A percentile compares a stretch with the other conserved stretches of the same genome.
phyloP scores from a whole-genome alignment of 495 filamentous ascomycete species.

The Penicillium silybi region DNA sequence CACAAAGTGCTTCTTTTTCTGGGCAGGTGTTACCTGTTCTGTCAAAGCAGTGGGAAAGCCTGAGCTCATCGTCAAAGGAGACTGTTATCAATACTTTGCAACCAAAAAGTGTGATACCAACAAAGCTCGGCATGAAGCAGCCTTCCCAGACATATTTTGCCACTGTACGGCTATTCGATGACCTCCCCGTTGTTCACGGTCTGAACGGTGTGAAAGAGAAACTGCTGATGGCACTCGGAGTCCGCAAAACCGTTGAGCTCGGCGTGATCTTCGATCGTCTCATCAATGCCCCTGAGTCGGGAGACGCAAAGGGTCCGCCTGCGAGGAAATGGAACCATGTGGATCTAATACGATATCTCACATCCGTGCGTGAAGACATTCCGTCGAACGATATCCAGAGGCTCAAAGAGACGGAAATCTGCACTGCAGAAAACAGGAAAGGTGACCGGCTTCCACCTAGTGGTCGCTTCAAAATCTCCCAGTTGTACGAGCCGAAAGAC shows the following conservation, averaged over 20 bases:
- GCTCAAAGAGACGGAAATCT: slow-evolving; percentile 72
- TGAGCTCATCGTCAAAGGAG: slow-evolving; percentile 61
- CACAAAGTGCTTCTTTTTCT: slow-evolving; percentile 69
- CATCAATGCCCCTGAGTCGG: slow-evolving; percentile 48
- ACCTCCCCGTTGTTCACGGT: slow-evolving; percentile 75
- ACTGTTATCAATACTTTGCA: slow-evolving; percentile 59
- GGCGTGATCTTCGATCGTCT: slow-evolving; percentile 89
- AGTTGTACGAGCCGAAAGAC: slow-evolving; percentile 81
- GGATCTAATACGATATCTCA: slow-evolving; percentile 89
- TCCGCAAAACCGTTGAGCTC: slow-evolving; percentile 79
- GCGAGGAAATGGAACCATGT: slow-evolving; percentile 78
- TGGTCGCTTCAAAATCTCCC: slow-evolving; percentile 71
- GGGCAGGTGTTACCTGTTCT: slow-evolving; percentile 70
- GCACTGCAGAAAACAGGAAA: slow-evolving; percentile 63
- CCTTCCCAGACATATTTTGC: slow-evolving; percentile 87
- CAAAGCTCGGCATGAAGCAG: slow-evolving; percentile 82
- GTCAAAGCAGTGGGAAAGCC: slow-evolving; percentile 81
- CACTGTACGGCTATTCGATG: slow-evolving; percentile 89
- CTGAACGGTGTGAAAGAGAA: slow-evolving; percentile 83
- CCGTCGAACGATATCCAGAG: slow-evolving; percentile 76
- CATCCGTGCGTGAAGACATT: slow-evolving; percentile 86
- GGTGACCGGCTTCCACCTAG: slow-evolving; percentile 23
- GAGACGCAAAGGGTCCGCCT: slow-evolving; percentile 35
- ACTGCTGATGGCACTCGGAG: slow-evolving; percentile 74
- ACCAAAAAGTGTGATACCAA: slow-evolving; percentile 76